These are phyloP conservation scores for Phaffia australis DNA, from an alignment of 768 basidiomycete genomes.

Conservation along the genomic window DNA sequence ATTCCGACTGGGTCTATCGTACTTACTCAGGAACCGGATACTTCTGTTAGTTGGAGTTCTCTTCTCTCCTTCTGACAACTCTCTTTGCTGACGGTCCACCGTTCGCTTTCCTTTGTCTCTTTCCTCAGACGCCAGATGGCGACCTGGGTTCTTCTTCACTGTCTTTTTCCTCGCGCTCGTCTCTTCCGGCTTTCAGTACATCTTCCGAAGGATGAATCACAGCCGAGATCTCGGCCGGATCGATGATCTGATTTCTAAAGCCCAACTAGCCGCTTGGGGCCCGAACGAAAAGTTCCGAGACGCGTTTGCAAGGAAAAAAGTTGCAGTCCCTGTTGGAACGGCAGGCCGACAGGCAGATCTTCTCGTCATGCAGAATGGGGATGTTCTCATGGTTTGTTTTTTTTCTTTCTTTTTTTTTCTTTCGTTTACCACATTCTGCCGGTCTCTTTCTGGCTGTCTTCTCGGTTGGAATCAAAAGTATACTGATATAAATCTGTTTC, in stretches of 20 bases:
- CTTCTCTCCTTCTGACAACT: not conserved
- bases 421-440: not conserved
- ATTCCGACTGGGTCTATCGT: not conserved
- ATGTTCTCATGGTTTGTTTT: conserved; percentile 36
- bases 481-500: not conserved
- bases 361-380: conserved; percentile 33
- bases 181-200: conserved; percentile 68
- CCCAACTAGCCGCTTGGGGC: conserved; percentile 15
- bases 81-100: not conserved
- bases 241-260: conserved; percentile 34
- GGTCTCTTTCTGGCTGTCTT: not conserved
- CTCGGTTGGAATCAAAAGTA: not conserved
- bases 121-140: conserved; percentile 59
- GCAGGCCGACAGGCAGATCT: conserved; percentile 30
- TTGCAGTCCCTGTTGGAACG: conserved; percentile 36
- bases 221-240: conserved; percentile 61
- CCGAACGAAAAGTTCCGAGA: conserved; percentile 22
- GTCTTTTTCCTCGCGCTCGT: conserved; percentile 62
- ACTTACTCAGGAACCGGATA: conserved; percentile 57
- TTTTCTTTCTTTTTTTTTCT: not conserved
- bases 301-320: conserved; percentile 30
- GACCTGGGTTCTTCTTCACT: conserved; percentile 81
- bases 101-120: not conserved
- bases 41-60: conserved; percentile 46
- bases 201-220: conserved; percentile 69